Base-by-base conservation (phyloP, 225 moss, liverwort and hornwort species). In the Sphagnum tenellum region DNA sequence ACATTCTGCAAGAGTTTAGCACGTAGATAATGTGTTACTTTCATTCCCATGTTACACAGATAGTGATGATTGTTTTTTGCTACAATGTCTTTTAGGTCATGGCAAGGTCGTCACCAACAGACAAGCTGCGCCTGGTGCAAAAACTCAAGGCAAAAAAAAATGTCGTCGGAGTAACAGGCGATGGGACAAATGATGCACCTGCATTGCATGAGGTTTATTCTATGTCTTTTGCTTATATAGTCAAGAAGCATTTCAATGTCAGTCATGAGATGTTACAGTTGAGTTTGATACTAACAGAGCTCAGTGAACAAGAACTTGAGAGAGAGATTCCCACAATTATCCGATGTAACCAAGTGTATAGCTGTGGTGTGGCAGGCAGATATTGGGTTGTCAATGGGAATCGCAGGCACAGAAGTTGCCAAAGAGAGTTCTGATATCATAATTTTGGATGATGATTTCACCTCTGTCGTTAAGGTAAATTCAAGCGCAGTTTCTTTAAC, bases 371-470 rank as follows among this genome's bases (percentile, higher is more conserved):
- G 29, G 29, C 29, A 29, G 29, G 29, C 79, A 5, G 82, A 86
- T 49, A 82, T 86, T 1, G 85, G 85, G 2, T 66, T 86, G 5
- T 72, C 85, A 14, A 86, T 86, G 85, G 85, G 85, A 0, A 82
- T 86, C 51, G 73, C 85, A 1, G 85, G 85, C 2, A 86, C 85
- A 2, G 85, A 86, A 7, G 85, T 86, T 7, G 85, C 85, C 5
- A 85, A 85, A 45, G 85, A 85, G n/a, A 81, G 76, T 67, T 81
- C 85, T 13, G 85, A 85, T 62, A 72, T 85, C 60, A 81, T 85
- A 61, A 85, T 85, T 12, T 48, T 72, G 0, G 72, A 72, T 53
- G 72, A 73, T 57, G 51, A 73, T 51, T 73, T 73, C 56, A 57
- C 62, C 12, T 67, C 73, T 11, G 68, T 73, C 29, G 73, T 73